Conservation (phyloP, 129 eudicot genomes). For the Kitagawia praeruptora region DNA sequence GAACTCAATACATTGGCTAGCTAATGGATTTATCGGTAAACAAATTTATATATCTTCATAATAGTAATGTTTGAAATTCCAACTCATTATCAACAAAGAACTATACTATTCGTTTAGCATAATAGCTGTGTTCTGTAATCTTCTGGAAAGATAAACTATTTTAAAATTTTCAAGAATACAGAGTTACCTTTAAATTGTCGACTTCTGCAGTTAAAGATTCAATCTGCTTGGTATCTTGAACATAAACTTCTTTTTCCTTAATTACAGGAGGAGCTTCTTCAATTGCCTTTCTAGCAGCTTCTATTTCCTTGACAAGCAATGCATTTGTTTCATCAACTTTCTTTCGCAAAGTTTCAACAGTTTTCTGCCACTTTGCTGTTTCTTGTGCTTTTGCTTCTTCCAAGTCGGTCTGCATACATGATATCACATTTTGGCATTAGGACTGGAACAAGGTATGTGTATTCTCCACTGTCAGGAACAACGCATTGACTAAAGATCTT, state of each 20-base stretch:
- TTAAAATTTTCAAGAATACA: not conserved
- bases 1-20: not conserved
- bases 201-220: constrained; percentile 60
- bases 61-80: not conserved
- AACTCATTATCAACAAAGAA: not conserved
- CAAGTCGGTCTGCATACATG: constrained; percentile 64
- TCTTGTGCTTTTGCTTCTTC: constrained; percentile 91
- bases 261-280: constrained; percentile 94
- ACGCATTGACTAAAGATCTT: not conserved
- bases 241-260: constrained; percentile 70
- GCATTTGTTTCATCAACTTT: constrained; percentile 77
- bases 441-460: not conserved
- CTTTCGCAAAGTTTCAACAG: constrained; percentile 54
- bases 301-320: constrained; percentile 65
- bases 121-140: not conserved
- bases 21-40: not conserved
- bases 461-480: not conserved
- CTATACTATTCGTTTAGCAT: not conserved
- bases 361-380: constrained; percentile 49
- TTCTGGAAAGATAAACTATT: not conserved
- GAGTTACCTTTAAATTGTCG: constrained; percentile 53
- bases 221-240: constrained; percentile 81
- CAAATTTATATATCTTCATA: no score
- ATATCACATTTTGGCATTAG: not conserved
- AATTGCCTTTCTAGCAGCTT: constrained; percentile 83